Evolutionary conservation across 2,329 filamentous ascomycete genomes (phyloP), one percentile per base, ranked within the genome.

Genomic region (Pseudofabraea citricarpa): DNA sequence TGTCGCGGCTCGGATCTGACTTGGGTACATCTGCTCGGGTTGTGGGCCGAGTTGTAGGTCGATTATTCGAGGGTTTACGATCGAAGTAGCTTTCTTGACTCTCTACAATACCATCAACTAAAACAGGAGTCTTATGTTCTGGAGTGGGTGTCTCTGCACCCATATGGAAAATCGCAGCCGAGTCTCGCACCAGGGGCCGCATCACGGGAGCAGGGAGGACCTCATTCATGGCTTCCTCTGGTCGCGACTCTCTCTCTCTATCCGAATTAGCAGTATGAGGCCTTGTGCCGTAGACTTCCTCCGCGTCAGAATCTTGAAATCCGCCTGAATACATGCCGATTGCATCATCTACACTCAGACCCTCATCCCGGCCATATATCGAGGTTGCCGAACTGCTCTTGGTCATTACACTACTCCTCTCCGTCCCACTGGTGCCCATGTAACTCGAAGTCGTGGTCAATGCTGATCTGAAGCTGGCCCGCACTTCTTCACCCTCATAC

Each of bases 391-490:
- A 90, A 68, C 86, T 94, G 47, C 81, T 79, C 54, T 87, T 89
- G 3, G 89, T 93, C 51, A 84, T 63, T 39, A 93, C 74, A 58
- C 90, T 95, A 62, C 87, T 94, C 48, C 87, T 77, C 59, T 91
- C 87, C 1, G 88, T 94, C 8, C 76, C 75, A 49, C 75, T 77
- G 6, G 87, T 93, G n/a, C 74, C 59, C 35, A 61, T 36, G 29
- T 54, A 61, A 56, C 77, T 82, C 13, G 79, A 83, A 43, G 72
- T 71, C 3, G 70, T 77, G 3, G 80, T 84, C 59, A 79, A 65
- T 20, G 71, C 74, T 3, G 80, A 84, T 42, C 78, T 72, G 50
- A 77, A 72, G 49, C 79, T 83, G 12, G 75, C 72, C 19, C 80
- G 70, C 19, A 74, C 61, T 47, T 74, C 70, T 21, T 62, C 60